Evolutionary conservation across 768 basidiomycete species (phyloP), one percentile per base, ranked within the genome.

Genomic region (Tricholoma matsutake): DNA sequence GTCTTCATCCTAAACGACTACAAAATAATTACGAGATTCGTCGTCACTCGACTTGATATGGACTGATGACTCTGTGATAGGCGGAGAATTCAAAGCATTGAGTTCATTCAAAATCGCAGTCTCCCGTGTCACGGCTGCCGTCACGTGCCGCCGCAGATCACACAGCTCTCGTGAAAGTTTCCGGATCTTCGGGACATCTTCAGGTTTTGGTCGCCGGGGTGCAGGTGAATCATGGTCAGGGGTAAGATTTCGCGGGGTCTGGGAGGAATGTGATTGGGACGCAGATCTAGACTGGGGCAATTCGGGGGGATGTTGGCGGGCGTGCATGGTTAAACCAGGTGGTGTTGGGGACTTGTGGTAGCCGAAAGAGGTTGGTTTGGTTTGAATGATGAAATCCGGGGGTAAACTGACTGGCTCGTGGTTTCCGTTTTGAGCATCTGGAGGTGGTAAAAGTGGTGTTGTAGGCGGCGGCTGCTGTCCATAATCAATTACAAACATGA

Each of bases 81-180:
- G 59, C 34, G 25, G 35, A 2, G 65, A 67, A 14, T 66, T 64
- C 22, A 70, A 66, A 10, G 13, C 41, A 29, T 59, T 61, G 52
- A 79, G 64, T 16, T 74, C 67, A 5, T 64, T 61, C 7, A 74
- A 20, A 29, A 78, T 68, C 1, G 60, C 60, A 1, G 62, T 55
- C 49, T 75, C 74, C 20, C 69, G 67, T 25, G 64, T 68, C 11
- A 72, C 57, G 0, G 52, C 57, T 3, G 68, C 66, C 6, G 67
- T 59, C 16, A 76, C 66, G 49, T 71, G 64, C 16, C 69, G 61
- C 28, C 73, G 72, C 16, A 75, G 62, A 25, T 69, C 65, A 49
- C 64, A 64, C 16, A 74, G 59, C 49, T 74, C 72, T 16, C 61
- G 58, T 4, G 66, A 69, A 8, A 78, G 67, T 34, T 58, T 53